These are phyloP conservation scores for Cicer yamashitae DNA, from an alignment of 306 rosid species.

Conservation along the genomic window DNA sequence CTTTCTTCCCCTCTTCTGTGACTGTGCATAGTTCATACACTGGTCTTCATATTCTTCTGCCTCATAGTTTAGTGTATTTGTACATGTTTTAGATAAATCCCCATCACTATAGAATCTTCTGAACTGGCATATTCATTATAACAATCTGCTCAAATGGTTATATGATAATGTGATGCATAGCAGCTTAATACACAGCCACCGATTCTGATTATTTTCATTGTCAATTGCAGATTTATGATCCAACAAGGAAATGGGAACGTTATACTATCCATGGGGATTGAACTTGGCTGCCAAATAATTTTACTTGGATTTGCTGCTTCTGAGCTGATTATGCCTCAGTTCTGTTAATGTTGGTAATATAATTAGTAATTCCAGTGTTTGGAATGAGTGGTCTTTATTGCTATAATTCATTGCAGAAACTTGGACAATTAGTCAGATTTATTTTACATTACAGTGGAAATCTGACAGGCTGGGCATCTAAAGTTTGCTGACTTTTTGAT, in stretches of 20 bases:
- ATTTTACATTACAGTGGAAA: background rate
- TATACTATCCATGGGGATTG: conserved; percentile 78
- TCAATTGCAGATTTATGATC: conserved; percentile 61
- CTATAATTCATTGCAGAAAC: background rate
- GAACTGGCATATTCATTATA: background rate
- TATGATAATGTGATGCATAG: conserved; percentile 1
- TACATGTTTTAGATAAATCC: background rate
- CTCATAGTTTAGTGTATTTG: conserved; percentile 1
- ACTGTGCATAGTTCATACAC: background rate
- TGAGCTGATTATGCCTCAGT: conserved; percentile 8
- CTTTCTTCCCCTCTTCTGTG: conserved; percentile 7
- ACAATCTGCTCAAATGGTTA: background rate
- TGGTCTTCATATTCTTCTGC: background rate
- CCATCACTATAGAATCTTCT: conserved; percentile 9
- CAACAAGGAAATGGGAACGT: conserved; percentile 73
- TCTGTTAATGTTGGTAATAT: background rate
- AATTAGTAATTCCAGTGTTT: conserved; percentile 8
- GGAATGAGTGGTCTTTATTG: background rate
- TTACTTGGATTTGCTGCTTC: conserved; percentile 25
- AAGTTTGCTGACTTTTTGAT: background rate
- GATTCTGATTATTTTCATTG: background rate
- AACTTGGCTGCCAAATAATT: conserved; percentile 32
- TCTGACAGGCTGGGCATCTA: background rate
- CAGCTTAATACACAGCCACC: conserved; percentile 4
- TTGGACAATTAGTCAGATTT: background rate